Percentiles rank a stretch among this genome's conserved stretches.
phyloP scores from a whole-genome alignment of 768 basidiomycete genomes.

The Rhizopogon vinicolor region DNA sequence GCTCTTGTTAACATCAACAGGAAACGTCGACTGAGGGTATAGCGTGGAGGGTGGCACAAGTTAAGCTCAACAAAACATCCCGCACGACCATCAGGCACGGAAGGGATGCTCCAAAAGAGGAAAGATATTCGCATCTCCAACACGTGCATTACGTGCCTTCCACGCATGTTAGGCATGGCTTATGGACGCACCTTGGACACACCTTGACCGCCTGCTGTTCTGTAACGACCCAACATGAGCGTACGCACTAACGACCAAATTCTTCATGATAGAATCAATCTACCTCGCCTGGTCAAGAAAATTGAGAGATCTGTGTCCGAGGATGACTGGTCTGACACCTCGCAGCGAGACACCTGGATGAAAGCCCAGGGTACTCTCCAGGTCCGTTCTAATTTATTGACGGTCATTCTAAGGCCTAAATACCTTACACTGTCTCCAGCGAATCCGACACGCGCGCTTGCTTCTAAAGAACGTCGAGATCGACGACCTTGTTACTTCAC shows the following conservation, averaged over 20 bases:
- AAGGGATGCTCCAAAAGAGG: constrained; percentile 6
- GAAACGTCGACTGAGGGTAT: background rate
- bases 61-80: constrained; percentile 8
- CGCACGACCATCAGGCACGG: constrained; percentile 3
- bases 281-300: constrained; percentile 53
- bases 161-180: background rate
- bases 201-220: background rate
- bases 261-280: constrained; percentile 64
- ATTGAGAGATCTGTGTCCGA: constrained; percentile 51
- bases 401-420: background rate
- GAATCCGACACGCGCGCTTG: constrained; percentile 50
- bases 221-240: constrained; percentile 14
- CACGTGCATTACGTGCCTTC: background rate
- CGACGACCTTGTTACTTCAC: constrained; percentile 38
- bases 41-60: background rate
- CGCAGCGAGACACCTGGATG: constrained; percentile 41
- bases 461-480: constrained; percentile 56
- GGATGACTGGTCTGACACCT: constrained; percentile 27
- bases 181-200: background rate
- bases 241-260: constrained; percentile 23
- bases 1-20: background rate
- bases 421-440: constrained; percentile 21
- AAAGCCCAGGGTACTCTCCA: constrained; percentile 52
- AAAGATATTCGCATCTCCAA: constrained; percentile 19
- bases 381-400: constrained; percentile 30